Base-by-base conservation (phyloP, 768 basidiomycete species). In the Serpula lacrymans region DNA sequence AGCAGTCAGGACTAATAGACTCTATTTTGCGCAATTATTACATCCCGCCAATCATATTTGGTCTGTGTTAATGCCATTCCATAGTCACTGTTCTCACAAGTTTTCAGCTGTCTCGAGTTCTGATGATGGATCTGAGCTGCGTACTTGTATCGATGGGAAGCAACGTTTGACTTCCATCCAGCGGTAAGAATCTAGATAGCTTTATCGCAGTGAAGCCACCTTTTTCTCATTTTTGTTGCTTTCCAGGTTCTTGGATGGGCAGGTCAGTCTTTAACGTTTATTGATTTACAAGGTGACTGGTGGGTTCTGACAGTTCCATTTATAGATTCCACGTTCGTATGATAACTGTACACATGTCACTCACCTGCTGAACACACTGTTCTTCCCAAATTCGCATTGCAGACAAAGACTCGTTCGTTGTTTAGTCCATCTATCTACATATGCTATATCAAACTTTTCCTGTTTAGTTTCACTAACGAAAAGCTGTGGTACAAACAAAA, bases 131-230 rank as follows among this genome's bases (percentile, higher is more conserved):
- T 56, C 53, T 6, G 74, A 77, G 46, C 50, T 52, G 14, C 68
- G 74, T 16, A 68, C 68, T 0, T 84, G 82, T 45, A 82, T 84
- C 11, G 84, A 85, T 46, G 83, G 83, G n/a, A 85, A 85, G 53
- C 83, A 85, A 47, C 68, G 84, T 23, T 54, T 85, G 45, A 83
- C 84, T 1, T 83, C 83, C 0, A 75, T 85, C 20, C 67, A 70
- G 46, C 68, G 71, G 82, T 84, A 48, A 40, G 45, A 31, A 24
- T 29, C 28, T 13, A 51, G 42, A 7, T 21, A 8, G 5, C n/a
- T n/a, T 5, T 44, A 29, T 12, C 21, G 22, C 28, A 6, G 26
- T 12, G 26, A 2, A 8, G 14, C n/a, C 25, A 21, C 32, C n/a
- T n/a, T n/a, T n/a, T n/a, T n/a, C n/a, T n/a, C n/a, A 6, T 22